These are phyloP conservation scores for Tetracentron sinense DNA, from an alignment of 164 flowering plant species.

Conservation along the genomic window DNA sequence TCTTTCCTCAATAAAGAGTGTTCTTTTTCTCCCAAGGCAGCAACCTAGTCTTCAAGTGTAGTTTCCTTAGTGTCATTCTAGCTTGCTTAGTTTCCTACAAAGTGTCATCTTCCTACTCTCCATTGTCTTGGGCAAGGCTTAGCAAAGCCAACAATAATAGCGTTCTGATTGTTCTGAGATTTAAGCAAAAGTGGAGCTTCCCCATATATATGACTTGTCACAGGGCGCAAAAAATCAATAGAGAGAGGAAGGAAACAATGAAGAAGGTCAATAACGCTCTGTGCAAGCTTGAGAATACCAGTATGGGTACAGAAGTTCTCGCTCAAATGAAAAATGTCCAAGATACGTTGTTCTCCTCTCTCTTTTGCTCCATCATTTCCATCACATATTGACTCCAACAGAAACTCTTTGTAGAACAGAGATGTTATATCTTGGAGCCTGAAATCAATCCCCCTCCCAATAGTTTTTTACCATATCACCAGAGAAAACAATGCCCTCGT, in stretches of 20 bases:
- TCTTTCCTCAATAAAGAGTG: no score
- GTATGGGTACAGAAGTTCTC: background rate
- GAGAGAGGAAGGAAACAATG: background rate
- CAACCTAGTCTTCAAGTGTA: no score
- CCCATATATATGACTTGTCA: constrained; percentile 1
- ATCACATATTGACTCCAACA: constrained; percentile 19
- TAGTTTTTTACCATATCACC: constrained; percentile 75
- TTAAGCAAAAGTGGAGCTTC: background rate
- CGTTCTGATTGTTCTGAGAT: background rate
- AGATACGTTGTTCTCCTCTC: background rate
- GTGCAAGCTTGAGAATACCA: background rate
- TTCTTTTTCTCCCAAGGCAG: no score
- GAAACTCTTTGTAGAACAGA: constrained; percentile 43
- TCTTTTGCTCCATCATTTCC: background rate
- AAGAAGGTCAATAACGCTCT: background rate
- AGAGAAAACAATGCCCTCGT: constrained; percentile 54
- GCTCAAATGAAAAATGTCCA: background rate
- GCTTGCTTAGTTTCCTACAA: no score
- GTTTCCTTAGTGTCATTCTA: no score
- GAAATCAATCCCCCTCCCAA: constrained; percentile 62
- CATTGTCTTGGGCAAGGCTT: no score
- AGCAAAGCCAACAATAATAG: no score
- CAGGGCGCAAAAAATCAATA: background rate
- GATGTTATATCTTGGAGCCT: constrained; percentile 11
- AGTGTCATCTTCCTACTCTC: no score